Conservation (phyloP, 805 yeast species). For the Brettanomyces bruxellensis region DNA sequence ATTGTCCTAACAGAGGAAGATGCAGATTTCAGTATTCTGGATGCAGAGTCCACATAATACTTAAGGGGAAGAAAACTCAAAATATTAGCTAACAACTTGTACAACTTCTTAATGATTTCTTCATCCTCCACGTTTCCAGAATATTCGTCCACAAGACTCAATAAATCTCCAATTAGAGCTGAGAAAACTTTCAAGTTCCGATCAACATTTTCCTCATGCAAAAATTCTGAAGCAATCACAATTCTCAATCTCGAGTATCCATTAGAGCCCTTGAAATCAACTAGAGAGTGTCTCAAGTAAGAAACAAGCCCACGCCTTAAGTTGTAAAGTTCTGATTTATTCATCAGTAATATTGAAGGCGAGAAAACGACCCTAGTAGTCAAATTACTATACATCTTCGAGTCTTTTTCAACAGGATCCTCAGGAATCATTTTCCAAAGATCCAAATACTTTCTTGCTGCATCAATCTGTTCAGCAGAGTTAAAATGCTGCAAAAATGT, state of each 20-base stretch:
- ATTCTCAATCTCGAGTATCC: slow-evolving; percentile 36
- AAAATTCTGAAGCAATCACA: slow-evolving; percentile 26
- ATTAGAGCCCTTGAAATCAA: slow-evolving; percentile 29
- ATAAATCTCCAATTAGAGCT: slow-evolving; percentile 24
- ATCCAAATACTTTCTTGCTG: slow-evolving; percentile 40
- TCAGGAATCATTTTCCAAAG: slow-evolving; percentile 43
- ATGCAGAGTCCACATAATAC: slow-evolving; percentile 58
- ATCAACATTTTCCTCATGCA: slow-evolving; percentile 17
- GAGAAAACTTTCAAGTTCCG: slow-evolving; percentile 18
- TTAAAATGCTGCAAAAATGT: slow-evolving; percentile 61
- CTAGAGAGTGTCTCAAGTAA: slow-evolving; percentile 45
- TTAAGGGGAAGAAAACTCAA: slow-evolving; percentile 68
- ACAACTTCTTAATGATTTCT: slow-evolving; percentile 34
- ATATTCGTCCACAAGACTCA: slow-evolving; percentile 31
- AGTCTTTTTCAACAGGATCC: slow-evolving; percentile 29
- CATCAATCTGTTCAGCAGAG: slow-evolving; percentile 56
- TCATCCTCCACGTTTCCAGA: slow-evolving; percentile 18
- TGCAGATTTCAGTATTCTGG: slow-evolving; percentile 29
- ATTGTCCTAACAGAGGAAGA: slow-evolving; percentile 39
- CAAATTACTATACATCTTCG: slow-evolving; percentile 29
- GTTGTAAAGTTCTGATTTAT: slow-evolving; percentile 36
- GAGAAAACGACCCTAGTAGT: slow-evolving; percentile 55
- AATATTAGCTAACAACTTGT: slow-evolving; percentile 50
- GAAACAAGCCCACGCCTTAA: slow-evolving; percentile 45
- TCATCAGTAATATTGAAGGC: slow-evolving; percentile 43